Evolutionary conservation across 208 protist species (phyloP), one percentile per base, ranked within the genome.

Genomic region (Strigomonas culicis): DNA sequence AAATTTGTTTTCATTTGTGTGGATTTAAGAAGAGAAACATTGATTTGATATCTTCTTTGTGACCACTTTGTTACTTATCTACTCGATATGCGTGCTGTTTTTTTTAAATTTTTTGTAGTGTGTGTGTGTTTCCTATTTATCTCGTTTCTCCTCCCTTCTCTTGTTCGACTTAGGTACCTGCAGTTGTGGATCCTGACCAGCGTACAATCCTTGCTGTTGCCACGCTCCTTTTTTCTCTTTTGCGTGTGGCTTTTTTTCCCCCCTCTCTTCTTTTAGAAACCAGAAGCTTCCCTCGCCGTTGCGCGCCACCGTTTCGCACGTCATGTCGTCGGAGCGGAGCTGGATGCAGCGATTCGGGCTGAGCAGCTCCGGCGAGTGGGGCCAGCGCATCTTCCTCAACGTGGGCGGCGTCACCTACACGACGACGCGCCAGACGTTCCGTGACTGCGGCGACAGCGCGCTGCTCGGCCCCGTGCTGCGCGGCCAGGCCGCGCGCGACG

Each of bases 321-420:
- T 49, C 43, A 49, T 49, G 43, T 49, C 43, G 10, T 49, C 43
- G 8, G 34, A 39, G 50, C 74, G 77, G 68, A 74, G 30, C 46
- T 86, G 67, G 55, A 21, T 61, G 47, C 83, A 69, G 66, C 72
- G 60, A 56, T 61, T 39, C 61, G 73, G 69, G 31, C 66, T 64
- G 58, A 76, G 67, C 31, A 67, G 24, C 19, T 84, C 66, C 4
- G 75, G 71, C 2, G 75, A 86, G 50, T 81, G 68, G 75, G 50
- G 50, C 19, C 69, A 77, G 39, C 67, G 70, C 50, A 31, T 93
- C 22, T 59, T 70, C 57, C 68, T 90, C 46, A 93, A 84, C 68
- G 81, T 89, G 30, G 82, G 86, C 34, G 86, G 86, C 8, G 61
- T 76, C n/a, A 39, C 74, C 30, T 90, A 82, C 72, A 60, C 77